Evolutionary conservation across 148 eudicot species (phyloP), one percentile per base, ranked within the genome.

Genomic region (Bassia scoparia): DNA sequence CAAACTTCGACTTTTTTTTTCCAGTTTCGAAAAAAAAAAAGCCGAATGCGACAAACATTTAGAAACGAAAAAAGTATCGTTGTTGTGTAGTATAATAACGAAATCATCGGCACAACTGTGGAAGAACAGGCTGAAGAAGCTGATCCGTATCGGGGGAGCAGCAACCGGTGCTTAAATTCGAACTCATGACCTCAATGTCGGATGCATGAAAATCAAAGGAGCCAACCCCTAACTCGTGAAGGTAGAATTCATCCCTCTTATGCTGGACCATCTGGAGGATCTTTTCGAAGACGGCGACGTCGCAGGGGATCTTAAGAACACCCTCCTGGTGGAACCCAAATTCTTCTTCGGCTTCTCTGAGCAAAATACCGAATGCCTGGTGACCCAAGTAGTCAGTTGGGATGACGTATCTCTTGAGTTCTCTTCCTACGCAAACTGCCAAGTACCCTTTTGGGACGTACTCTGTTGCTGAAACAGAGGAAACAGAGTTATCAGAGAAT

Each of bases 291-390:
- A 91, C 26, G 0, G 81, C 55, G 14, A 87, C 97, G 12, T 86
- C 78, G 33, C 97, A 94, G 0, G 98, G 98, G 63, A 94, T 84
- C 86, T 82, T 85, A 30, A 94, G 86, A 12, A 94, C 89, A 0
- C 98, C 97, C 37, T 89, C 90, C 77, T 91, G 93, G 44, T 94
- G 91, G 70, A 94, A 94, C 3, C 98, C 98, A 48, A 94, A 94
- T 72, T 94, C 97, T 35, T 94, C 98, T 61, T 94, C 98, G 3
- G 98, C 98, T 77, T 94, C 93, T 76, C 87, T 75, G 1, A 94
- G 81, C 0, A 94, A 67, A 20, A 83, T 71, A 13, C 86, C 83
- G 26, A 94, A 91, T 12, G 89, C 92, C 46, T 83, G 88, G 76
- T 90, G 93, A 9, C 86, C 81, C 61, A 94, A 74, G 50, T 88